A percentile compares a stretch with the other conserved stretches of the same genome.
Conservation (phyloP, 306 rosid species). For the Mimosa pudica region DNA sequence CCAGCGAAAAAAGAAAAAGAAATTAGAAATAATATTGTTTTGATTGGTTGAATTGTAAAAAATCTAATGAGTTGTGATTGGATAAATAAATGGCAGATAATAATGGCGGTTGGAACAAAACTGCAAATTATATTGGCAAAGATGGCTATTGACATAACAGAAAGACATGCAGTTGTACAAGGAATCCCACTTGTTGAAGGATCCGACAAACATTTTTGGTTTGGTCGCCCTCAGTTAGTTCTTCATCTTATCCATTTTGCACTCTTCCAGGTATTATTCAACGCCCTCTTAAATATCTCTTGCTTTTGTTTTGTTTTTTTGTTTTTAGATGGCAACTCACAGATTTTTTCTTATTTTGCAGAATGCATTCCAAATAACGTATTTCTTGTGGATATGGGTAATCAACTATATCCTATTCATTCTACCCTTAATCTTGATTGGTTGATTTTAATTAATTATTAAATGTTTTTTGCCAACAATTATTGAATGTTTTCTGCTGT, state of each 20-base stretch:
- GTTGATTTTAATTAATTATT: not conserved
- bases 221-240: conserved; percentile 78
- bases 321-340: conserved; percentile 13
- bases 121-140: conserved; percentile 81
- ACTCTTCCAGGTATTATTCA: conserved; percentile 72
- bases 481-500: not conserved
- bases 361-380: conserved; percentile 95
- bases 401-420: not conserved
- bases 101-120: conserved; percentile 81
- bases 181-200: conserved; percentile 97
- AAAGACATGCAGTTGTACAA: conserved; percentile 89
- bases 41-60: conserved; percentile 25
- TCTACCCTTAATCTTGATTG: conserved; percentile 6
- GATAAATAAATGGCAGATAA: conserved; percentile 56
- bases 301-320: too few relatives aligned
- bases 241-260: conserved; percentile 96
- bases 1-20: not conserved
- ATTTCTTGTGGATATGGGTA: conserved; percentile 95
- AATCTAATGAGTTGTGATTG: not conserved
- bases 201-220: conserved; percentile 91
- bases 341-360: conserved; percentile 50
- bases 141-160: conserved; percentile 92
- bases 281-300: not conserved
- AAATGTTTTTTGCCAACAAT: not conserved
- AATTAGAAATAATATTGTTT: not conserved